A percentile compares a stretch with the other conserved stretches of the same genome.
These are phyloP conservation scores for Ceratocystis cubensis DNA, from an alignment of 2,329 filamentous ascomycete species.

Conservation along the genomic window DNA sequence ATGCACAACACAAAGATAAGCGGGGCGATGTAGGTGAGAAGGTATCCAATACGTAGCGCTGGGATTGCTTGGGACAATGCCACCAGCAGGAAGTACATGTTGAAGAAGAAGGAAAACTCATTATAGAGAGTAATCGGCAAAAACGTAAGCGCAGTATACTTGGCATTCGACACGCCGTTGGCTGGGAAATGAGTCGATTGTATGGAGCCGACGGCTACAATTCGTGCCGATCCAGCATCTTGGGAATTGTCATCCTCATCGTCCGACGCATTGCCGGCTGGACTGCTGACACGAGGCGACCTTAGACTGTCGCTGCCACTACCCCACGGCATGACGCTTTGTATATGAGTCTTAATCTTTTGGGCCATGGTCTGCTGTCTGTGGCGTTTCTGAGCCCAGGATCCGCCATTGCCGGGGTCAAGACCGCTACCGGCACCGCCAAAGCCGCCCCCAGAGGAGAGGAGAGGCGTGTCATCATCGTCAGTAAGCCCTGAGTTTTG, in stretches of 20 bases:
- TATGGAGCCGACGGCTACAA: slow-evolving; percentile 59
- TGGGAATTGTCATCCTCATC: slow-evolving; percentile 42
- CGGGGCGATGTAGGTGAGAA: slow-evolving; percentile 87
- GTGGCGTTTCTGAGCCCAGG: slow-evolving; percentile 10
- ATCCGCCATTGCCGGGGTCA: not conserved
- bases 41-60: slow-evolving; percentile 77
- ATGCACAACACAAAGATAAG: slow-evolving; percentile 84
- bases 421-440: slow-evolving; percentile 3
- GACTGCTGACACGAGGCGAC: slow-evolving; percentile 23
- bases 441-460: slow-evolving; percentile 34
- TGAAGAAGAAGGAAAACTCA: slow-evolving; percentile 99
- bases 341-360: slow-evolving; percentile 37
- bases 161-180: slow-evolving; percentile 90
- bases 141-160: slow-evolving; percentile 92
- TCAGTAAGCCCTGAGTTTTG: slow-evolving; percentile 47
- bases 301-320: not conserved
- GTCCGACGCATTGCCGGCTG: slow-evolving; percentile 33
- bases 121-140: slow-evolving; percentile 91
- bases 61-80: slow-evolving; percentile 89
- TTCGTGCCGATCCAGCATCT: slow-evolving; percentile 58
- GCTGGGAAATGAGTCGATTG: slow-evolving; percentile 70
- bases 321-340: slow-evolving; percentile 49
- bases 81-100: slow-evolving; percentile 95
- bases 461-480: slow-evolving; percentile 63
- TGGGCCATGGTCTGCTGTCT: slow-evolving; percentile 10